Conservation (phyloP, 441 rosid species). For the Eutrema salsugineum region DNA sequence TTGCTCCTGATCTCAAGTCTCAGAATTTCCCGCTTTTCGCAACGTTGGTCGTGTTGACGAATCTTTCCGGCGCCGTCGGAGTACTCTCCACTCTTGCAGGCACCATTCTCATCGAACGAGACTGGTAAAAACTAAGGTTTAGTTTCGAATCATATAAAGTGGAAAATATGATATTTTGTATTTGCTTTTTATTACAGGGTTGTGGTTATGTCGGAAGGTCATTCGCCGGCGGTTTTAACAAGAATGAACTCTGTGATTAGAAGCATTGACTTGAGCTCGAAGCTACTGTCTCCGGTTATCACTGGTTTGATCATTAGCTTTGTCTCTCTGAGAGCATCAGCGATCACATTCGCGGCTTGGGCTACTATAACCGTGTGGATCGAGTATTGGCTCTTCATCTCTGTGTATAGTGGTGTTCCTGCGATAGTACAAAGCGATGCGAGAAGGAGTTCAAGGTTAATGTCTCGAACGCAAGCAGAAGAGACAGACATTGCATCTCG, state of each 20-base stretch:
- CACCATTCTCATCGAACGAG: conserved; percentile 76
- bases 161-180: background rate
- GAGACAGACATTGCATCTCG: conserved; percentile 4
- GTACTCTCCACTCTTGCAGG: conserved; percentile 88
- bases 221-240: conserved; percentile 43
- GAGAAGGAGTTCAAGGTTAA: conserved; percentile 32
- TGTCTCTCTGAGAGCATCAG: conserved; percentile 65
- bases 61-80: conserved; percentile 71
- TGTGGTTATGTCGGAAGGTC: conserved; percentile 80
- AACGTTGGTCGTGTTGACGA: conserved; percentile 40
- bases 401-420: conserved; percentile 64
- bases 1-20: conserved; percentile 44
- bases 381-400: conserved; percentile 68
- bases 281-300: conserved; percentile 71
- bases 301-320: conserved; percentile 80
- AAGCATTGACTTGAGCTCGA: conserved; percentile 73
- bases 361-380: conserved; percentile 54
- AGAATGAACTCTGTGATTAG: conserved; percentile 61
- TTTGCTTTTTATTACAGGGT: conserved; percentile 43
- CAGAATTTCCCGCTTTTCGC: conserved; percentile 46
- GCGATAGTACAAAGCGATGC: conserved; percentile 46
- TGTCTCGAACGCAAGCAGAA: conserved; percentile 7
- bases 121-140: conserved; percentile 33
- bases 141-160: background rate
- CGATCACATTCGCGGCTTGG: conserved; percentile 56